phyloP scores from a whole-genome alignment of 352 stramenopile species.

The Phytophthora ohioensis region DNA sequence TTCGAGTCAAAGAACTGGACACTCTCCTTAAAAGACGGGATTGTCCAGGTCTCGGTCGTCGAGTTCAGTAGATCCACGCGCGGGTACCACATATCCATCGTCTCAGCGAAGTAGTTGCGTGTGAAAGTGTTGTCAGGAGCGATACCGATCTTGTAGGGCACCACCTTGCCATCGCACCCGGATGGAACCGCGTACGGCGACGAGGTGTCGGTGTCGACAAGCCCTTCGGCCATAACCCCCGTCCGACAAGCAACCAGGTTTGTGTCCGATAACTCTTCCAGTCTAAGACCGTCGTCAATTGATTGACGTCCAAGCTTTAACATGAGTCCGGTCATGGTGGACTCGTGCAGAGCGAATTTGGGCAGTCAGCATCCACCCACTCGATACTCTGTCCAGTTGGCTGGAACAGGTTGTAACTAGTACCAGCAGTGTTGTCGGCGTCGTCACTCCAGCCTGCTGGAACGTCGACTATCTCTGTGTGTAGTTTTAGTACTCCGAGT shows the following conservation, averaged over 20 bases:
- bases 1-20: conserved; percentile 59
- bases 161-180: conserved; percentile 46
- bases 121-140: conserved; percentile 62
- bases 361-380: conserved; percentile 45
- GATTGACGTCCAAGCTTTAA: conserved; percentile 53
- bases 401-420: conserved; percentile 66
- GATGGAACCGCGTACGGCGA: conserved; percentile 43
- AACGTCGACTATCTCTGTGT: conserved; percentile 44
- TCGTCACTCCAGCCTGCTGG: conserved; percentile 57
- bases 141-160: conserved; percentile 68
- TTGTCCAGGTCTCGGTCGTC: conserved; percentile 16
- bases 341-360: conserved; percentile 59
- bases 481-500: conserved; percentile 28
- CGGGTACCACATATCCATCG: conserved; percentile 65
- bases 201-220: conserved; percentile 41
- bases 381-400: conserved; percentile 37
- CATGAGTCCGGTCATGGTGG: conserved; percentile 63
- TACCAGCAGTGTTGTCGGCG: conserved; percentile 25
- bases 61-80: conserved; percentile 49
- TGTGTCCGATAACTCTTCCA: conserved; percentile 45
- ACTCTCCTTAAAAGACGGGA: conserved; percentile 59
- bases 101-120: conserved; percentile 60
- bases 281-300: conserved; percentile 39
- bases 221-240: conserved; percentile 42
- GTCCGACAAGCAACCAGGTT: conserved; percentile 35